Evolutionary conservation across 495 filamentous ascomycete genomes (phyloP).

Genomic region (Bathelium albidoporum): DNA sequence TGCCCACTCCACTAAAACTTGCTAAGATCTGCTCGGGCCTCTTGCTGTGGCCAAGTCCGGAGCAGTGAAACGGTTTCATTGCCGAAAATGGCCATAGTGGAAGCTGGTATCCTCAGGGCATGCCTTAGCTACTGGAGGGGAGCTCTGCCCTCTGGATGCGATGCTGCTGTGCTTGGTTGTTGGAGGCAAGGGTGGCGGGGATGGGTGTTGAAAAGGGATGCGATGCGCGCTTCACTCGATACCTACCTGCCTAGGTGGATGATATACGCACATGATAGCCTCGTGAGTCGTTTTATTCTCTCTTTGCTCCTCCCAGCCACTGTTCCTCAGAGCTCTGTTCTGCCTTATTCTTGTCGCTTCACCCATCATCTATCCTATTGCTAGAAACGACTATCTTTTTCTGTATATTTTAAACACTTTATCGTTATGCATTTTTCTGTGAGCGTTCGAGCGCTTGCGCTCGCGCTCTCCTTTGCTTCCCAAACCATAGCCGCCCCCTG

Average conservation of each 20-base stretch:
- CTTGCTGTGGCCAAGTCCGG: neutral
- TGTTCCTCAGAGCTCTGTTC: neutral
- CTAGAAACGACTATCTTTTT: neutral
- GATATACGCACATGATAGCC: neutral
- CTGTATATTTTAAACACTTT: neutral
- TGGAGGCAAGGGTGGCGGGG: neutral
- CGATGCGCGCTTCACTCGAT: neutral
- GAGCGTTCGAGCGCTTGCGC: neutral
- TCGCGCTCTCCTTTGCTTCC: neutral
- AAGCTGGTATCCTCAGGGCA: neutral
- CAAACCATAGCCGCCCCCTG: slow-evolving; percentile 26
- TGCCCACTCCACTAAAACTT: neutral
- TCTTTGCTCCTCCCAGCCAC: neutral
- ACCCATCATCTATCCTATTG: neutral
- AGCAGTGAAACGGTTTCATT: neutral
- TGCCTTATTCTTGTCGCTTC: neutral
- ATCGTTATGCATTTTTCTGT: neutral
- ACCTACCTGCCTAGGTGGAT: no score
- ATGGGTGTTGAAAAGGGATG: neutral
- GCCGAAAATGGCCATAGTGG: neutral
- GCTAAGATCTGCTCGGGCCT: neutral
- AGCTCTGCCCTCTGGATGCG: neutral
- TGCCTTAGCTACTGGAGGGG: neutral
- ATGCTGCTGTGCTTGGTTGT: neutral
- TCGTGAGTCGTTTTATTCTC: neutral